These are phyloP conservation scores for Xylaria sp. DNA, from an alignment of 2,329 filamentous ascomycete genomes.

Conservation along the genomic window DNA sequence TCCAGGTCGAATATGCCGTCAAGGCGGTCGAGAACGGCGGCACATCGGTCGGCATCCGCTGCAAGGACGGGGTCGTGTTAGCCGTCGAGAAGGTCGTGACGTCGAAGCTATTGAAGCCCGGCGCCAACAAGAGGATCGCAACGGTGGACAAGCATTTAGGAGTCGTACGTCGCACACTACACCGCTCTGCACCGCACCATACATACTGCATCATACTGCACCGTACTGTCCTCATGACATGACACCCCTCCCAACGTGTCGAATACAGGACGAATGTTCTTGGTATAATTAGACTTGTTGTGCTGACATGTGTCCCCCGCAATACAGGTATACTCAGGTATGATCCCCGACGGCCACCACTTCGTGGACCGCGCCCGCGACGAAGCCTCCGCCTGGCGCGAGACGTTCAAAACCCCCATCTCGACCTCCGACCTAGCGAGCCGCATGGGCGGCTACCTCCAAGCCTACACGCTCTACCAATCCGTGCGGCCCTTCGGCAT, in stretches of 20 bases:
- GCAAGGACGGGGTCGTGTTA: slow-evolving; percentile 95
- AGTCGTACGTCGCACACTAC: slow-evolving; percentile 71
- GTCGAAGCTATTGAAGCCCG: slow-evolving; percentile 94
- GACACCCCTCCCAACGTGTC: not conserved
- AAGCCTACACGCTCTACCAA: slow-evolving; percentile 97
- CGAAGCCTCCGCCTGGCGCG: slow-evolving; percentile 90
- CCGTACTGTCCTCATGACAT: not conserved
- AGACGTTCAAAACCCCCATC: slow-evolving; percentile 94
- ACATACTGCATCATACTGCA: no score
- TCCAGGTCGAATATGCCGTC: slow-evolving; percentile 98
- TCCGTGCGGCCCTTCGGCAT: slow-evolving; percentile 97
- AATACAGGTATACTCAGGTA: slow-evolving; percentile 87
- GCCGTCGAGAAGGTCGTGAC: slow-evolving; percentile 96
- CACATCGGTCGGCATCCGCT: slow-evolving; percentile 94
- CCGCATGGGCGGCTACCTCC: slow-evolving; percentile 94
- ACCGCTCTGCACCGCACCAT: not conserved
- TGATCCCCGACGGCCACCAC: slow-evolving; percentile 94
- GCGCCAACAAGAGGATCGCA: slow-evolving; percentile 96
- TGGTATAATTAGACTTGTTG: not conserved
- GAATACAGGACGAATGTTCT: not conserved
- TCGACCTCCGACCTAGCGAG: slow-evolving; percentile 87
- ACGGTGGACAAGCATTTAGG: slow-evolving; percentile 94
- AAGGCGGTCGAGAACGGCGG: slow-evolving; percentile 99
- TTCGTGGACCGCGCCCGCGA: slow-evolving; percentile 95
- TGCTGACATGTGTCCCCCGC: slow-evolving; percentile 4